These are phyloP conservation scores for Toxicodendron radicans DNA, from an alignment of 345 rosid species.

Conservation along the genomic window DNA sequence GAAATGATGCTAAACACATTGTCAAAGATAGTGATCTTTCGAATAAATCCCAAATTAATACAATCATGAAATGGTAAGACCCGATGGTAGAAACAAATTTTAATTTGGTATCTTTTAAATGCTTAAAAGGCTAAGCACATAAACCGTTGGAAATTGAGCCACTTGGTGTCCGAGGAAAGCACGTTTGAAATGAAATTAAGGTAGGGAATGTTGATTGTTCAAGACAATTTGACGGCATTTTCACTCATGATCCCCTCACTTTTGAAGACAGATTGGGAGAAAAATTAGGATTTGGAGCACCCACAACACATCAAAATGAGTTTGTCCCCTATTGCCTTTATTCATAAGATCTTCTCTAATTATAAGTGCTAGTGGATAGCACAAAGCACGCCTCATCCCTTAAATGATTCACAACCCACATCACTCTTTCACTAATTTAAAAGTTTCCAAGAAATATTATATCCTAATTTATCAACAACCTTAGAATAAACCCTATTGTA, in stretches of 20 bases:
- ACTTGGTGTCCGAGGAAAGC: not conserved
- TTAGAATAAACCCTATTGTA: too few relatives aligned
- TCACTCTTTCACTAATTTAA: not conserved
- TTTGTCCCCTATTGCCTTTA: constrained; percentile 12
- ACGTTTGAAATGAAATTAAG: constrained; percentile 4
- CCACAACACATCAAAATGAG: constrained; percentile 11
- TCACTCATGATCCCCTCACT: constrained; percentile 34
- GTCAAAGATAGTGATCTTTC: too few relatives aligned
- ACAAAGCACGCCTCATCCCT: constrained; percentile 33
- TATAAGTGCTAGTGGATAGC: constrained; percentile 20
- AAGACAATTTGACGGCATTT: constrained; percentile 50
- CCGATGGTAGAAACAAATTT: not conserved
- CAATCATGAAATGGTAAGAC: not conserved
- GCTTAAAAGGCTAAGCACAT: too few relatives aligned
- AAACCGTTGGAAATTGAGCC: constrained; percentile 1
- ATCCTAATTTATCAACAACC: too few relatives aligned
- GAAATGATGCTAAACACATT: too few relatives aligned
- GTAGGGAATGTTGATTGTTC: constrained; percentile 32
- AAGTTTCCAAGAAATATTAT: too few relatives aligned
- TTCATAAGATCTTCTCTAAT: not conserved
- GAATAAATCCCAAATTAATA: too few relatives aligned
- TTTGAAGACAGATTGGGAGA: constrained; percentile 30
- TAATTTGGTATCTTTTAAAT: not conserved
- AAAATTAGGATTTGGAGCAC: constrained; percentile 27
- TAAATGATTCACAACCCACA: constrained; percentile 14